Evolutionary conservation across 2,329 filamentous ascomycete species (phyloP).

Genomic region (Bimuria novae-zelandiae): DNA sequence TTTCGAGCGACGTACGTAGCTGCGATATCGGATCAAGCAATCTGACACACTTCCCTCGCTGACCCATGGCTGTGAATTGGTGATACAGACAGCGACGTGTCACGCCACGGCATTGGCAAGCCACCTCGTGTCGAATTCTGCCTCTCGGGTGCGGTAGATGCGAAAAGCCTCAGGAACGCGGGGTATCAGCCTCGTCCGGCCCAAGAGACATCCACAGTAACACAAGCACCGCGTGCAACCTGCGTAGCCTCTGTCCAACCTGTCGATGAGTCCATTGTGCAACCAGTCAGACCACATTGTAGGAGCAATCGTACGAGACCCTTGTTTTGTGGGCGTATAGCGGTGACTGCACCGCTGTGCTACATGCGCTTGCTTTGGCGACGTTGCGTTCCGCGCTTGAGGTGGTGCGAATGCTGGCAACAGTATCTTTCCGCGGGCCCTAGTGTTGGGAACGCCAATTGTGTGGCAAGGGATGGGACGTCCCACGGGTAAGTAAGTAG

Average conservation of each 20-base stretch:
- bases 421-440: constrained; percentile 11
- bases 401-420: background rate
- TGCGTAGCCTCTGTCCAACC: constrained; percentile 3
- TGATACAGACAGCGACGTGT: background rate
- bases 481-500: constrained; percentile 10
- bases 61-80: background rate
- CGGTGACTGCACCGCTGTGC: background rate
- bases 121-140: background rate
- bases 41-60: background rate
- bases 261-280: constrained; percentile 1
- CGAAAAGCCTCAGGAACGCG: background rate
- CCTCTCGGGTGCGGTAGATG: background rate
- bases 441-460: constrained; percentile 14
- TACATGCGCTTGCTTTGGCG: background rate
- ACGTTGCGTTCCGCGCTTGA: background rate
- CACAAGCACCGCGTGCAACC: constrained; percentile 13
- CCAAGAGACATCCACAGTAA: constrained; percentile 8
- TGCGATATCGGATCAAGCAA: background rate
- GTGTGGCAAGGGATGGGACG: constrained; percentile 11
- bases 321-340: background rate
- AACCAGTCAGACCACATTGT: constrained; percentile 17
- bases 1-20: background rate
- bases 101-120: background rate
- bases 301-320: constrained; percentile 18
- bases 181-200: constrained; percentile 6